phyloP scores from a whole-genome alignment of 768 basidiomycete genomes.

The Sistotremastrum suecicum region DNA sequence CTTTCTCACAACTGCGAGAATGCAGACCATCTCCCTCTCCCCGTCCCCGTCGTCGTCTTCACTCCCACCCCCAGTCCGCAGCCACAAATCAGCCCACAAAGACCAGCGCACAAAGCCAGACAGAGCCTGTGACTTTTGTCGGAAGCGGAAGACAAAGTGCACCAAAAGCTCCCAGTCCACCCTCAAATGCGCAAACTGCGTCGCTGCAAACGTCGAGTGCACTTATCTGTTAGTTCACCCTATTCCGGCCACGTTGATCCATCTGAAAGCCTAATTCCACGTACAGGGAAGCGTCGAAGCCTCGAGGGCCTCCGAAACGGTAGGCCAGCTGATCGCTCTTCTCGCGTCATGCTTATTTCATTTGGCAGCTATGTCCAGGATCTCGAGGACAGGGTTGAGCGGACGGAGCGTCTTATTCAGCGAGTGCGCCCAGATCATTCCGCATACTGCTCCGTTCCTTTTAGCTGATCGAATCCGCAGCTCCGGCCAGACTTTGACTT shows the following conservation, averaged over 20 bases:
- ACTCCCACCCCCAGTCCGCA: neutral
- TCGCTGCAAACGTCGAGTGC: slow-evolving; percentile 33
- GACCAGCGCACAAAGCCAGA: slow-evolving; percentile 32
- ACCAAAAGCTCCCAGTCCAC: slow-evolving; percentile 39
- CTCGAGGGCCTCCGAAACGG: slow-evolving; percentile 57
- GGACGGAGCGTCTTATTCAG: slow-evolving; percentile 37
- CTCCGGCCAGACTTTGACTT: slow-evolving; percentile 50
- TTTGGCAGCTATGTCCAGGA: slow-evolving; percentile 36
- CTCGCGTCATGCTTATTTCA: neutral
- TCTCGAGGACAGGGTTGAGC: slow-evolving; percentile 46
- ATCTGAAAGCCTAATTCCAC: neutral
- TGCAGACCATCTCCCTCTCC: too few species aligned
- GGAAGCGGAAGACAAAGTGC: slow-evolving; percentile 45
- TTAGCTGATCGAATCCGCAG: slow-evolving; percentile 19
- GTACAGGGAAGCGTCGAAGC: slow-evolving; percentile 45
- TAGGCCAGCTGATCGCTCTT: slow-evolving; percentile 19
- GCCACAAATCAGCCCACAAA: slow-evolving; percentile 7
- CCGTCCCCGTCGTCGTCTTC: too few species aligned
- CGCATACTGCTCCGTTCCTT: neutral
- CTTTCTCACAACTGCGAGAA: too few species aligned
- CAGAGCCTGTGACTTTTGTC: slow-evolving; percentile 46
- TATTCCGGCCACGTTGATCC: neutral
- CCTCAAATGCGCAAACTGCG: slow-evolving; percentile 45
- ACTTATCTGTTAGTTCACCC: slow-evolving; percentile 39
- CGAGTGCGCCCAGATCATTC: slow-evolving; percentile 23